Conservation (phyloP, 345 rosid genomes). For the Rhodomyrtus tomentosa region DNA sequence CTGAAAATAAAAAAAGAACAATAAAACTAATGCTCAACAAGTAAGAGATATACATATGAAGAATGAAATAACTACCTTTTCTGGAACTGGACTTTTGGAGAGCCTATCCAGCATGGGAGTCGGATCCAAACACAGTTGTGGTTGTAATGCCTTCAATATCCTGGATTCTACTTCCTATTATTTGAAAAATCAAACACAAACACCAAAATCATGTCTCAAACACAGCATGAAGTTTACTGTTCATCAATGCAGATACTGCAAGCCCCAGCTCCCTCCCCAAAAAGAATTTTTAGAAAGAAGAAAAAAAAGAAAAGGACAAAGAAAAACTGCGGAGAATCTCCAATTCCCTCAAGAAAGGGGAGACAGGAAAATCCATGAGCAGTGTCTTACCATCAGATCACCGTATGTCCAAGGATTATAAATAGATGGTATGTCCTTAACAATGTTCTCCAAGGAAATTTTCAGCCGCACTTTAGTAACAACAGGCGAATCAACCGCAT, state of each 20-base stretch:
- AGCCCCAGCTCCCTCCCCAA: not conserved
- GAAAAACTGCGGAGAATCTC: not conserved
- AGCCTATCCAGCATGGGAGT: constrained; percentile 82
- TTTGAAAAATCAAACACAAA: not conserved
- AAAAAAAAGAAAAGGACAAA: not conserved
- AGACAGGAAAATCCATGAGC: not conserved
- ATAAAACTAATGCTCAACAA: not conserved
- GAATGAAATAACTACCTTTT: constrained; percentile 34
- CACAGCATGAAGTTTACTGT: not conserved
- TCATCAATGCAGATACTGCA: not conserved
- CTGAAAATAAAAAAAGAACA: constrained; percentile 23
- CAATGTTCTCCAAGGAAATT: constrained; percentile 84
- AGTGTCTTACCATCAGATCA: constrained; percentile 73
- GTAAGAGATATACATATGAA: not conserved
- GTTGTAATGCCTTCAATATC: constrained; percentile 89
- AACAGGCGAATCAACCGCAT: constrained; percentile 28
- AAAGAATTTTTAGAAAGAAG: not conserved
- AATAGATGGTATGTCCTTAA: constrained; percentile 78
- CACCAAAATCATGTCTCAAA: not conserved
- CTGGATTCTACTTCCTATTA: constrained; percentile 89
- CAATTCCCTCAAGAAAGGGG: not conserved
- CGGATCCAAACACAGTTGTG: constrained; percentile 85
- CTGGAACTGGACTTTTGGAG: constrained; percentile 30
- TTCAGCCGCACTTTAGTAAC: constrained; percentile 55
- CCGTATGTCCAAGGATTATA: constrained; percentile 91